phyloP scores from a whole-genome alignment of 2,329 filamentous ascomycete genomes.

The Colletotrichum lini region DNA sequence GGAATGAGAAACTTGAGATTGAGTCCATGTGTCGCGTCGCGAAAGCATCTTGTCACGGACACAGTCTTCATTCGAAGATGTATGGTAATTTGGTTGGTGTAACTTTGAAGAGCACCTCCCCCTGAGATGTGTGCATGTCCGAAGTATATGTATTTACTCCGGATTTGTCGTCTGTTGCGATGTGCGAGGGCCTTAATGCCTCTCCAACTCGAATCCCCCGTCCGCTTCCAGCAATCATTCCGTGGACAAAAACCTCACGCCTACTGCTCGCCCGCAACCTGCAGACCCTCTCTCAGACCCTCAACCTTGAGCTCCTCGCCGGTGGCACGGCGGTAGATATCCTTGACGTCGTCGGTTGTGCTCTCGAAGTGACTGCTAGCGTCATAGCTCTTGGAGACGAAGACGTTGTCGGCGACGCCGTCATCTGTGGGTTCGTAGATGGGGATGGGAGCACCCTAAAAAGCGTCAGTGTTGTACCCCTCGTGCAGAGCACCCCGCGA shows the following conservation, averaged over 20 bases:
- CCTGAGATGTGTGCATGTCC: constrained; percentile 34
- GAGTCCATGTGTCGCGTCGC: not conserved
- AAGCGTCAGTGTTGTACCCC: constrained; percentile 10
- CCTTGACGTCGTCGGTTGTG: constrained; percentile 88
- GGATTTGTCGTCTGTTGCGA: constrained; percentile 29
- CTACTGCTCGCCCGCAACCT: constrained; percentile 77
- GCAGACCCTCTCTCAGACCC: constrained; percentile 84
- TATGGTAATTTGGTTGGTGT: constrained; percentile 28
- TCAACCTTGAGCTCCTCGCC: constrained; percentile 91
- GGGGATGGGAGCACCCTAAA: constrained; percentile 84
- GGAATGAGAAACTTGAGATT: constrained; percentile 23
- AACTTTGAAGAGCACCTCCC: constrained; percentile 34
- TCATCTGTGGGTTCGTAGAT: constrained; percentile 91
- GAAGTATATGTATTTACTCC: constrained; percentile 36
- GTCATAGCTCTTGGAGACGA: constrained; percentile 99
- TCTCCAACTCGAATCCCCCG: constrained; percentile 31
- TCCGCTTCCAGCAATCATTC: not conserved
- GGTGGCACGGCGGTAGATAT: constrained; percentile 88
- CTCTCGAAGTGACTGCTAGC: constrained; percentile 99
- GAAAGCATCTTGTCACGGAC: not conserved
- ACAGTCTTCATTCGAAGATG: not conserved
- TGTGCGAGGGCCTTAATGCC: constrained; percentile 34
- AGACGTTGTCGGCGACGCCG: constrained; percentile 90
- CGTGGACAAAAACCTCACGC: not conserved
- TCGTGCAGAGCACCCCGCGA: not conserved